Evolutionary conservation across 495 filamentous ascomycete genomes (phyloP).

Genomic region (Eremomyces bilateralis): DNA sequence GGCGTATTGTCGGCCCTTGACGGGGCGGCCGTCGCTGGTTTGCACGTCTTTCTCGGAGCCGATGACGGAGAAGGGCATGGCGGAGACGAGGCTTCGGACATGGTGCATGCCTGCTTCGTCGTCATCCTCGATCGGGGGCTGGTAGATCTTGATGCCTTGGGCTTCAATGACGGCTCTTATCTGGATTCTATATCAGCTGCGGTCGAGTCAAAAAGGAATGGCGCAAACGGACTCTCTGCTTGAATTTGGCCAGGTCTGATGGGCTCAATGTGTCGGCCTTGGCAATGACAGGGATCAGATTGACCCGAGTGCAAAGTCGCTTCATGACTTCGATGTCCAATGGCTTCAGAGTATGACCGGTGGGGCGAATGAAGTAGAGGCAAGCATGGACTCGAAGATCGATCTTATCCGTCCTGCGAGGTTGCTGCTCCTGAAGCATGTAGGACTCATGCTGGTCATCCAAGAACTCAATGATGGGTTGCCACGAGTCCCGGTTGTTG

Average conservation of each 20-base stretch:
- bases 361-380: slow-evolving; percentile 96
- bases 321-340: slow-evolving; percentile 99
- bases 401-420: slow-evolving; percentile 91
- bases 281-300: slow-evolving; percentile 92
- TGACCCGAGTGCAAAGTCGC: slow-evolving; percentile 87
- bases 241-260: slow-evolving; percentile 73
- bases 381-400: slow-evolving; percentile 97
- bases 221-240: slow-evolving; percentile 48
- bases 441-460: slow-evolving; percentile 99
- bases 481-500: slow-evolving; percentile 99
- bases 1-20: slow-evolving; percentile 96
- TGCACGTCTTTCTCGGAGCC: slow-evolving; percentile 98
- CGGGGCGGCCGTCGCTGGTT: slow-evolving; percentile 80
- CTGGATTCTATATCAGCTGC: slow-evolving; percentile 26
- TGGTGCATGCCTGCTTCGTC: slow-evolving; percentile 90
- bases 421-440: slow-evolving; percentile 99
- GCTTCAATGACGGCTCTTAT: slow-evolving; percentile 89
- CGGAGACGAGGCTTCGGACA: slow-evolving; percentile 77
- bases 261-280: slow-evolving; percentile 97
- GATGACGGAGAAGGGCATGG: slow-evolving; percentile 97
- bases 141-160: slow-evolving; percentile 98
- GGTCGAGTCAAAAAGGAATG: no score
- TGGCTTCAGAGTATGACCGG: slow-evolving; percentile 94
- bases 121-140: slow-evolving; percentile 90
- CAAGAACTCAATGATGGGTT: slow-evolving; percentile 98